A percentile compares a stretch with the other conserved stretches of the same genome.
These are phyloP conservation scores for Raphanus raphanistrum DNA, from an alignment of 345 rosid genomes.

Conservation along the genomic window DNA sequence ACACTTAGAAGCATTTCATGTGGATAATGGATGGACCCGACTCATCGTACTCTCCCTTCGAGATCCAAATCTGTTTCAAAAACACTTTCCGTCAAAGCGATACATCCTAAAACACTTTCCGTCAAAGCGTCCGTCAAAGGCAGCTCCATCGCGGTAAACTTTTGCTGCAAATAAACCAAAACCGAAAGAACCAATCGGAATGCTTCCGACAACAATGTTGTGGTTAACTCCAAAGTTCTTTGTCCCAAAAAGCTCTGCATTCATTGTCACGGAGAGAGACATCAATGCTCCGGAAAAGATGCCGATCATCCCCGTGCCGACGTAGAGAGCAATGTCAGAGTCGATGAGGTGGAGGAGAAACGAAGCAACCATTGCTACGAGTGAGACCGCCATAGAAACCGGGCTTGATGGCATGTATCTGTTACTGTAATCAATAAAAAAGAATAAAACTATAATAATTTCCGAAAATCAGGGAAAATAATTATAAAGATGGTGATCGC, in stretches of 20 bases:
- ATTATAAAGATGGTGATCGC: too few species aligned
- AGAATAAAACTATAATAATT: neutral
- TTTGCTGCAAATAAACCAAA: too few species aligned
- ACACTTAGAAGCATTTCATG: too few species aligned
- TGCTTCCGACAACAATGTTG: slow-evolving; percentile 69
- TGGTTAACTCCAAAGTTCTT: slow-evolving; percentile 80
- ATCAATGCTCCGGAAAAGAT: slow-evolving; percentile 73
- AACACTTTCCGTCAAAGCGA: too few species aligned
- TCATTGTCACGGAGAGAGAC: slow-evolving; percentile 67
- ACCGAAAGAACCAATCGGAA: slow-evolving; percentile 88
- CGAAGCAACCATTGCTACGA: slow-evolving; percentile 62
- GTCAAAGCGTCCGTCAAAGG: slow-evolving; percentile 11
- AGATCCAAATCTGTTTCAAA: too few species aligned
- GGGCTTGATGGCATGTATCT: slow-evolving; percentile 52
- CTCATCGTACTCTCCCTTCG: too few species aligned
- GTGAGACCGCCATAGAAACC: slow-evolving; percentile 51
- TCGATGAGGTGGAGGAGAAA: slow-evolving; percentile 58
- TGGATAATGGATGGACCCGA: too few species aligned
- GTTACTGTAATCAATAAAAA: slow-evolving; percentile 40
- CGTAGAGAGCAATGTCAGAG: slow-evolving; percentile 45
- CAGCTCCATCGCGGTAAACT: slow-evolving; percentile 41
- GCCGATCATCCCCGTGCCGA: slow-evolving; percentile 70
- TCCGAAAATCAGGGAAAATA: slow-evolving; percentile 6
- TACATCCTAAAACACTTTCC: slow-evolving; percentile 65
- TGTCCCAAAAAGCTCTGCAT: slow-evolving; percentile 74